A percentile compares a stretch with the other conserved stretches of the same genome.
These are phyloP conservation scores for Phaffomyces antillensis DNA, from an alignment of 805 yeast genomes.

Conservation along the genomic window DNA sequence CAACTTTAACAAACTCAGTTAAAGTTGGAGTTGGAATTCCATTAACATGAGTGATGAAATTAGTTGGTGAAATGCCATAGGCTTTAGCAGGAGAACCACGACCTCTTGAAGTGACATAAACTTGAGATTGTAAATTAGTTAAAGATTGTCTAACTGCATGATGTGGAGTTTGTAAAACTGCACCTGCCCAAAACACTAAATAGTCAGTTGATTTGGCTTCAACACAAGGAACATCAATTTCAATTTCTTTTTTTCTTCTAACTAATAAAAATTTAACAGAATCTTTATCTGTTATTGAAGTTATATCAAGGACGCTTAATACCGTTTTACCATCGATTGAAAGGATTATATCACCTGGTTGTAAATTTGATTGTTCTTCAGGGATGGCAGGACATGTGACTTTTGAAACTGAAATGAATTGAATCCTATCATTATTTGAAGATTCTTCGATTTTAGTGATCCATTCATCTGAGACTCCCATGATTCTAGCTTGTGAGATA, in stretches of 20 bases:
- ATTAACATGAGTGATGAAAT: conserved; percentile 85
- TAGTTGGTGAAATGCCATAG: conserved; percentile 70
- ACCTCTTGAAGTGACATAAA: conserved; percentile 70
- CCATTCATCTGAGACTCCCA: conserved; percentile 88
- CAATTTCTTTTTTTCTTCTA: conserved; percentile 60
- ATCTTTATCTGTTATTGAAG: conserved; percentile 35
- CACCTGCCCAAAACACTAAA: conserved; percentile 77
- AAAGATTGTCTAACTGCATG: conserved; percentile 85
- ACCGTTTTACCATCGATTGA: conserved; percentile 61
- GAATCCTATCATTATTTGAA: conserved; percentile 52
- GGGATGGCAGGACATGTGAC: conserved; percentile 45
- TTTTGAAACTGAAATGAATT: conserved; percentile 64
- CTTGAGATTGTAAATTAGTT: conserved; percentile 69
- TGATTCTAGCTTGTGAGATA: conserved; percentile 67
- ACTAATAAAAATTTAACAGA: conserved; percentile 54
- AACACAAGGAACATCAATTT: conserved; percentile 57
- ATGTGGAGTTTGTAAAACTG: conserved; percentile 81
- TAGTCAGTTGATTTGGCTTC: conserved; percentile 57
- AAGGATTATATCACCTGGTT: conserved; percentile 71
- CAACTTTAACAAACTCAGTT: conserved; percentile 57
- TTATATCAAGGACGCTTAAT: conserved; percentile 54
- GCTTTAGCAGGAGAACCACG: conserved; percentile 84
- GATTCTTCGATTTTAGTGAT: conserved; percentile 58
- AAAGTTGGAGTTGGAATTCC: conserved; percentile 66
- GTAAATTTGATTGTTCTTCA: conserved; percentile 19